Conservation (phyloP, 495 filamentous ascomycete genomes). For the Trichoderma gamsii region DNA sequence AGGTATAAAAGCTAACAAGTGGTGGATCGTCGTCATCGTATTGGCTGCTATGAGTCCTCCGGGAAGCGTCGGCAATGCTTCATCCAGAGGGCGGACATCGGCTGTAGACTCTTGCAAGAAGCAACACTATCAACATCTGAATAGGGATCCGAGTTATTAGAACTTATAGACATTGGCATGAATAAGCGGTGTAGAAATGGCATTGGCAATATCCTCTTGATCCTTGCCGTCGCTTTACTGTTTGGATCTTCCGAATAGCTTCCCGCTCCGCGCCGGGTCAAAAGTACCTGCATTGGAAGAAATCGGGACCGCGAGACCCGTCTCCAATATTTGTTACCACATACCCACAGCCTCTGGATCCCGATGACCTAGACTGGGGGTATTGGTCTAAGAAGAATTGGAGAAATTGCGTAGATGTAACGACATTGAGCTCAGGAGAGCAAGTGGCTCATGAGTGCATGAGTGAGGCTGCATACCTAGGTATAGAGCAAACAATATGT, state of each 20-base stretch:
- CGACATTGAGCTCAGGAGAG: too few relatives aligned
- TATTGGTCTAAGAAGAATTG: too few relatives aligned
- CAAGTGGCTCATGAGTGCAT: too few relatives aligned
- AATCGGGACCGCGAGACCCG: not conserved
- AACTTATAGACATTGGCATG: not conserved
- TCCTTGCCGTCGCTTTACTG: not conserved
- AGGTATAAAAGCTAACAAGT: too few relatives aligned
- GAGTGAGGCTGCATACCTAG: too few relatives aligned
- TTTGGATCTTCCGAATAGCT: not conserved
- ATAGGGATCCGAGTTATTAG: too few relatives aligned
- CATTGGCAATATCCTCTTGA: not conserved
- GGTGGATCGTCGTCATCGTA: not conserved
- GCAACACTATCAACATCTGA: too few relatives aligned
- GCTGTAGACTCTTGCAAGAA: too few relatives aligned
- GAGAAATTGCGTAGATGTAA: too few relatives aligned
- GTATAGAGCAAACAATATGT: too few relatives aligned
- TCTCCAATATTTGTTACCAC: not conserved
- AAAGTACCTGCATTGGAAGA: slow-evolving; percentile 7
- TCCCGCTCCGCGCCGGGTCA: not conserved
- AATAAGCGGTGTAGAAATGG: not conserved
- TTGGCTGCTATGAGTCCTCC: not conserved
- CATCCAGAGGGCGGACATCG: not conserved
- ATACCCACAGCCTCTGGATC: too few relatives aligned
- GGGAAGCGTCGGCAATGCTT: not conserved
- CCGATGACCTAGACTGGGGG: too few relatives aligned